Percentiles rank a stretch among this genome's conserved stretches.
Conservation (phyloP, 1,284 basidiomycete genomes). For the Neonothopanus nambi region DNA sequence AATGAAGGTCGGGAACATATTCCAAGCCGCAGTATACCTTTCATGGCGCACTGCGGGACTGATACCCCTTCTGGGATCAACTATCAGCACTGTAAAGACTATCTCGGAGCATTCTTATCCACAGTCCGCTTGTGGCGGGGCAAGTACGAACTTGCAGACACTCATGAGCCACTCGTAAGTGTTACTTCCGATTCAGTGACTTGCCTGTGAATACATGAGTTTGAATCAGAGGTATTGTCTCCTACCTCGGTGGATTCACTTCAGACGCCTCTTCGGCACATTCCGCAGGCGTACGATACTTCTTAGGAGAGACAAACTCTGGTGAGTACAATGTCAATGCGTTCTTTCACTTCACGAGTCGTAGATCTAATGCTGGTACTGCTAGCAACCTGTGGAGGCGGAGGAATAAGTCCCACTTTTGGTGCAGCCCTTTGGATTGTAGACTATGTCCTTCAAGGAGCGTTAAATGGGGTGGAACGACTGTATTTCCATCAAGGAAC, state of each 20-base stretch:
- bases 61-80: conserved; percentile 35
- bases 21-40: conserved; percentile 46
- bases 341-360: too few relatives aligned
- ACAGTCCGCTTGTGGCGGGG: conserved; percentile 44
- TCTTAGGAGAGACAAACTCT: conserved; percentile 48
- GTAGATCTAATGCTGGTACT: neutral
- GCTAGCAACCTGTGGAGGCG: conserved; percentile 44
- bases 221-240: conserved; percentile 34
- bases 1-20: conserved; percentile 36
- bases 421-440: conserved; percentile 47
- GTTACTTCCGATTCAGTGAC: neutral
- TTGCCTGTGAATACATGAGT: neutral
- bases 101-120: conserved; percentile 46
- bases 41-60: conserved; percentile 38
- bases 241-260: conserved; percentile 36
- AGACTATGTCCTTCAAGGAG: conserved; percentile 45
- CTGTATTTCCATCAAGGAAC: conserved; percentile 50
- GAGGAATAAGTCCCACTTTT: conserved; percentile 44
- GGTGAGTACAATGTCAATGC: conserved; percentile 24
- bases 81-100: conserved; percentile 34
- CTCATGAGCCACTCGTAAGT: conserved; percentile 45
- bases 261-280: conserved; percentile 38
- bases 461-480: conserved; percentile 38
- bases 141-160: conserved; percentile 37
- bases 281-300: conserved; percentile 36